Conservation (phyloP, 1,139 yeast species). For the Zygoascus sp. region DNA sequence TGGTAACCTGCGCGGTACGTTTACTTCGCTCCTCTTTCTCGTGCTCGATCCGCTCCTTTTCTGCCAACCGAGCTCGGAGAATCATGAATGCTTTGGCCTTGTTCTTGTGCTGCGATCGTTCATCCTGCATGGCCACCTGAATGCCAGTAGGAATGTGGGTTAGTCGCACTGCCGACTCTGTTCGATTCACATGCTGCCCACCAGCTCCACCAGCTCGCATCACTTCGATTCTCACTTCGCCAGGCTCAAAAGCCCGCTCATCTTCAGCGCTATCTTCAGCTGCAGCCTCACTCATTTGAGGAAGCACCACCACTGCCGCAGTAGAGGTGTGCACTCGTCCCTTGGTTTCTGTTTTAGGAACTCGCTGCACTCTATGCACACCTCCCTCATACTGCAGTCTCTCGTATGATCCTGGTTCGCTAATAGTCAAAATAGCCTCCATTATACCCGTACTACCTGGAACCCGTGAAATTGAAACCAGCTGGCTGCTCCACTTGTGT, state of each 20-base stretch:
- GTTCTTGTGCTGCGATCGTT: slow-evolving; percentile 89
- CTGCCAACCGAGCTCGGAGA: slow-evolving; percentile 78
- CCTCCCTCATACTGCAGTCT: slow-evolving; percentile 82
- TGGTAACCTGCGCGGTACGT: slow-evolving; percentile 77
- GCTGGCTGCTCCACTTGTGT: slow-evolving; percentile 61
- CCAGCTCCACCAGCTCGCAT: slow-evolving; percentile 98
- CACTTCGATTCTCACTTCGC: slow-evolving; percentile 86
- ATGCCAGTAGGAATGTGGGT: slow-evolving; percentile 92
- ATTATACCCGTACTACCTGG: slow-evolving; percentile 61
- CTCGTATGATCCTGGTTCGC: slow-evolving; percentile 73
- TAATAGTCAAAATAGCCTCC: slow-evolving; percentile 73
- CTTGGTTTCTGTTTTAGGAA: slow-evolving; percentile 88
- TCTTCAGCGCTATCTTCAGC: slow-evolving; percentile 48
- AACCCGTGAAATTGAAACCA: slow-evolving; percentile 51
- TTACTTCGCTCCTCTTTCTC: slow-evolving; percentile 61
- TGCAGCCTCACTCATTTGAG: slow-evolving; percentile 59
- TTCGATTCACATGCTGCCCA: slow-evolving; percentile 97
- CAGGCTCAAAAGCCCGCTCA: slow-evolving; percentile 75
- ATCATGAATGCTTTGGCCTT: slow-evolving; percentile 91
- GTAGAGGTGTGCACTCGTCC: slow-evolving; percentile 96
- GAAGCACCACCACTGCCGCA: slow-evolving; percentile 90
- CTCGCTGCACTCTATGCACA: slow-evolving; percentile 91
- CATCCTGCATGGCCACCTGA: slow-evolving; percentile 87
- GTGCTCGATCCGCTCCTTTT: slow-evolving; percentile 62
- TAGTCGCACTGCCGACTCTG: slow-evolving; percentile 93